These are phyloP conservation scores for Vigna hirtella DNA, from an alignment of 306 rosid species.

Conservation along the genomic window DNA sequence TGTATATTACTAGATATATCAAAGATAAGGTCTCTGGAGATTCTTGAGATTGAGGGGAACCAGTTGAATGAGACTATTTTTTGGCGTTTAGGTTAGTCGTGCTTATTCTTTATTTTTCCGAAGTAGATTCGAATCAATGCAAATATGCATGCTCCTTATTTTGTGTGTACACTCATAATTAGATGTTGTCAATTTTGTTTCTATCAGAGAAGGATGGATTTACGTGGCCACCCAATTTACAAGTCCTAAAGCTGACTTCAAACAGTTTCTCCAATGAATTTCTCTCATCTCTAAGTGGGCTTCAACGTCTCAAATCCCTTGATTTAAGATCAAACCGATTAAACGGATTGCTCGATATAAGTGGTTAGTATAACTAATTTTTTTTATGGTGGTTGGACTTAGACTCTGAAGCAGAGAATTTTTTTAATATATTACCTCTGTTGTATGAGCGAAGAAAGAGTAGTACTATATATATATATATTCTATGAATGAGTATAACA, in stretches of 20 bases:
- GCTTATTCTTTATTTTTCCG: not conserved
- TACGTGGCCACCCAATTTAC: not conserved
- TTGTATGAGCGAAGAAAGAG: not conserved
- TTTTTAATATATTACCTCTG: not conserved
- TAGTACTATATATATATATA: not conserved
- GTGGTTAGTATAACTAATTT: not conserved
- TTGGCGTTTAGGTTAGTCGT: not conserved
- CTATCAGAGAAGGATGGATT: not conserved
- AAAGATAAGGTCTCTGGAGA: not conserved
- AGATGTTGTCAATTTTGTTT: not conserved
- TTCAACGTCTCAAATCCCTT: not conserved
- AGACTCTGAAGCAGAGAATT: not conserved
- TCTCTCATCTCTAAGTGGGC: not conserved
- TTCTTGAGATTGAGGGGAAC: not conserved
- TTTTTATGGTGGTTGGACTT: not conserved
- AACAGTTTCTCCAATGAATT: not conserved
- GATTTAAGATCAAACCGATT: not conserved
- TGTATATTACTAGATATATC: not conserved
- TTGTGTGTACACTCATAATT: not conserved
- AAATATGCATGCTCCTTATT: not conserved
- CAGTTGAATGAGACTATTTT: not conserved
- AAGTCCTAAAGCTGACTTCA: not conserved
- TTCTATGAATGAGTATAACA: not conserved
- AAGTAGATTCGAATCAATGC: not conserved
- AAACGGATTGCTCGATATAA: slow-evolving; percentile 6